These are phyloP conservation scores for Ceratobasidium sp. DNA, from an alignment of 1,284 basidiomycete species.

Conservation along the genomic window DNA sequence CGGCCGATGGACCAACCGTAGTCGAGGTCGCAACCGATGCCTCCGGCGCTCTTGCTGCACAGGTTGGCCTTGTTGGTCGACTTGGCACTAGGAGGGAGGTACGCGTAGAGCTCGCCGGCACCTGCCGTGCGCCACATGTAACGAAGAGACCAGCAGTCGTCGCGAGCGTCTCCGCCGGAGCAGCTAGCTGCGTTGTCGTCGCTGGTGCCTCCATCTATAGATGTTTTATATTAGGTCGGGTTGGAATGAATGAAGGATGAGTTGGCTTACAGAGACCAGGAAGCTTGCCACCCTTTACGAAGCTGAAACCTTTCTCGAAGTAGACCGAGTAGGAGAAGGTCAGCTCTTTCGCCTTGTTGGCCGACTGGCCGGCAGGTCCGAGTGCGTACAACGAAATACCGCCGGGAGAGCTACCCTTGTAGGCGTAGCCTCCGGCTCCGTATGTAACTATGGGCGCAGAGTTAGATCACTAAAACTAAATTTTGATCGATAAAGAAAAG, in stretches of 20 bases:
- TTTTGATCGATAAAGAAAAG: not conserved
- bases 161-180: slow-evolving; percentile 70
- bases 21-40: slow-evolving; percentile 64
- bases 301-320: slow-evolving; percentile 70
- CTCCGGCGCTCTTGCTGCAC: slow-evolving; percentile 61
- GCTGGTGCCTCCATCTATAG: slow-evolving; percentile 43
- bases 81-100: slow-evolving; percentile 64
- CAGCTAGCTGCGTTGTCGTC: slow-evolving; percentile 68
- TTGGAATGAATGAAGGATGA: slow-evolving; percentile 53
- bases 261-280: slow-evolving; percentile 68
- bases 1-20: slow-evolving; percentile 74
- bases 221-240: not conserved
- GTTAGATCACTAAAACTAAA: not conserved
- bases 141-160: slow-evolving; percentile 71
- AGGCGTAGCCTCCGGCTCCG: slow-evolving; percentile 65
- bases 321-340: slow-evolving; percentile 72
- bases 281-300: slow-evolving; percentile 73
- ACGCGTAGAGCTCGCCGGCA: slow-evolving; percentile 71
- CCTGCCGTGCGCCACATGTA: slow-evolving; percentile 68
- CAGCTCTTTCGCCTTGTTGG: slow-evolving; percentile 60
- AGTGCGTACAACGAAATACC: slow-evolving; percentile 74
- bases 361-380: slow-evolving; percentile 59
- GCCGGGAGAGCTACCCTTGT: slow-evolving; percentile 56
- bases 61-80: slow-evolving; percentile 58
- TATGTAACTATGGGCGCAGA: slow-evolving; percentile 55